Evolutionary conservation across 345 rosid genomes (phyloP), one percentile per base, ranked within the genome.

Genomic region (Fremontodendron californicum): DNA sequence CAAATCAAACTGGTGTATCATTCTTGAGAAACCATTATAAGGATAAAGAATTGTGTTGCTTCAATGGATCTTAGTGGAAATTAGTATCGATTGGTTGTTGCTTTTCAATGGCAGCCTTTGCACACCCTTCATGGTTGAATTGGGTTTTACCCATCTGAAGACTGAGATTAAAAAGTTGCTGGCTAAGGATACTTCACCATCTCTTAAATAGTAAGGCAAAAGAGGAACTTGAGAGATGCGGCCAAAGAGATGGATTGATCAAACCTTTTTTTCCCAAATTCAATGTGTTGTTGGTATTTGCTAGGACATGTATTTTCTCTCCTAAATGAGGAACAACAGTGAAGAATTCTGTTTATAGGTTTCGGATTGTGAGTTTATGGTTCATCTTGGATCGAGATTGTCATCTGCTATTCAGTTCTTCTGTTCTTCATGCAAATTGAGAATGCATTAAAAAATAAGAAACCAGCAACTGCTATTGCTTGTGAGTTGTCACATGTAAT

Each of bases 1-100:
- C 88, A 95, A 95, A 85, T 95, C 99, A 39, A 95, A 93, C 79
- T 95, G 99, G 99, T 93, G 99, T 71, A 81, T 95, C 75, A 82
- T 95, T 76, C 96, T 95, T 65, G 85, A 95, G 89, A 93, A 90
- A 86, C 87, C 87, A 62, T 75, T 63, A 2, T 87, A 82, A 84
- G 19, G 46, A 64, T 10, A 25, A 52, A 71, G 54, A 68, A 57
- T 40, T 72, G 75, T 62, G 19, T 70, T 45, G 19, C 42, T 33
- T 39, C 45, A 33, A 33, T 9, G 31, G 52, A 45, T 18, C 19
- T 63, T 16, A 51, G 42, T 64, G 82, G 75, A n/a, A 73, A 16
- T 52, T 11, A 27, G 61, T 23, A 21, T 3, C 21, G 54, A 65
- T 54, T 33, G 1, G 45, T 58, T n/a, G 4, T 42, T 58, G 77